Conservation (phyloP, 108 stramenopile species). For the Skeletonema menzelii region DNA sequence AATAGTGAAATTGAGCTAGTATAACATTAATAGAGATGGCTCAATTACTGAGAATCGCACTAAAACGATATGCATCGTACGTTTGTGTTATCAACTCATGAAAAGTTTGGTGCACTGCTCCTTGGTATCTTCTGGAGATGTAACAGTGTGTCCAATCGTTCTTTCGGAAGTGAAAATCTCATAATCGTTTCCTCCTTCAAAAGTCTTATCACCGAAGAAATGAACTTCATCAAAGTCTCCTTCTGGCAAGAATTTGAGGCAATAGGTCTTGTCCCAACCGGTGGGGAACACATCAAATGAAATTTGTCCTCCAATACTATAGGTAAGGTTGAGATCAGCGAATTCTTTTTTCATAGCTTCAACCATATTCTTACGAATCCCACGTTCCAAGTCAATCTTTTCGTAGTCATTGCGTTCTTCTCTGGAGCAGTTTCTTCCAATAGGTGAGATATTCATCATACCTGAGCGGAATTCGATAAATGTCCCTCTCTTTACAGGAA, state of each 20-base stretch:
- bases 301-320: slow-evolving; percentile 98
- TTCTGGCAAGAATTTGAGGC: slow-evolving; percentile 79
- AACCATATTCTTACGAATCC: slow-evolving; percentile 92
- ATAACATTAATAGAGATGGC: not conserved
- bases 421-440: slow-evolving; percentile 97
- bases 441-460: slow-evolving; percentile 99
- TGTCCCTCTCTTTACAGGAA: slow-evolving; percentile 98
- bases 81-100: slow-evolving; percentile 38
- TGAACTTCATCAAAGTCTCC: slow-evolving; percentile 97
- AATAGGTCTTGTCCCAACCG: slow-evolving; percentile 99
- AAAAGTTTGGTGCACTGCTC: slow-evolving; percentile 91
- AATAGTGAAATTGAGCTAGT: slow-evolving; percentile 27
- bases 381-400: slow-evolving; percentile 87
- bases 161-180: slow-evolving; percentile 94
- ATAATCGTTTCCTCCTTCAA: slow-evolving; percentile 98
- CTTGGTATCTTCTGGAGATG: slow-evolving; percentile 94
- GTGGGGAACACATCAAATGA: slow-evolving; percentile 97
- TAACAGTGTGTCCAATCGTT: slow-evolving; percentile 97
- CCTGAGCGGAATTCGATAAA: slow-evolving; percentile 99
- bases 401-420: slow-evolving; percentile 99
- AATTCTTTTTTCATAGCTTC: slow-evolving; percentile 93
- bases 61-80: not conserved
- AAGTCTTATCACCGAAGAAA: slow-evolving; percentile 99
- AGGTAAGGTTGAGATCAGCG: slow-evolving; percentile 90
- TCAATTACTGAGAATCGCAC: not conserved